Conservation (phyloP, 345 rosid genomes). For the Jatropha curcas region DNA sequence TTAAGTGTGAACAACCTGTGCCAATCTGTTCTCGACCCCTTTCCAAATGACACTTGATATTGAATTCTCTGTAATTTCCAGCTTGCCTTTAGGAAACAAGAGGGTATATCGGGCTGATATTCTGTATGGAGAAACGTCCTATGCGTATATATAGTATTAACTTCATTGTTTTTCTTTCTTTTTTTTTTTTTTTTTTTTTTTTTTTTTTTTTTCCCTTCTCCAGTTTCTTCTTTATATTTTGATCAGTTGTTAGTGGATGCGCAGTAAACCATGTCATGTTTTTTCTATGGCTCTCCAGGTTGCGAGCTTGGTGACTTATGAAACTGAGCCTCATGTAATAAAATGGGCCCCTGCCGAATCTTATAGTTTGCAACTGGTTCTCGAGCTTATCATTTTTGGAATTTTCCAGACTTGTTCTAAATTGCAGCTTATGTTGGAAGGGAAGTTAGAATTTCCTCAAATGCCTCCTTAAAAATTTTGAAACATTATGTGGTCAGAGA, state of each 20-base stretch:
- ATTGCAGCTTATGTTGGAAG: conserved; percentile 81
- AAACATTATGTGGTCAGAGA: not conserved
- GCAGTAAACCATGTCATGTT: not conserved
- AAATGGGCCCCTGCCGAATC: conserved; percentile 98
- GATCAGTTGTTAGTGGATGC: not conserved
- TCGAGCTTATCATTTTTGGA: conserved; percentile 76
- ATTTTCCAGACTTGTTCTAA: conserved; percentile 88
- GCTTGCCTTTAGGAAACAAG: conserved; percentile 1
- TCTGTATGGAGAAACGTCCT: not conserved
- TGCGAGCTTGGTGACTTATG: conserved; percentile 79
- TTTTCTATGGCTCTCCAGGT: conserved; percentile 44
- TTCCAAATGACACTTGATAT: not conserved
- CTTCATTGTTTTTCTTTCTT: not conserved
- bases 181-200: too few relatives aligned
- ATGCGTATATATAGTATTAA: not conserved
- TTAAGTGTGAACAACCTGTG: not conserved
- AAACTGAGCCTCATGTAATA: conserved; percentile 70
- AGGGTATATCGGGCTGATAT: not conserved
- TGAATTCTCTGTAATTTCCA: not conserved
- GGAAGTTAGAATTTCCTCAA: conserved; percentile 35
- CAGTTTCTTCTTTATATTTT: not conserved
- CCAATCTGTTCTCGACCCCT: too few relatives aligned
- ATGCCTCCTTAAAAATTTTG: not conserved
- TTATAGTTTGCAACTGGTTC: conserved; percentile 91
- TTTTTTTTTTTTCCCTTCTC: too few relatives aligned